Percentiles rank a stretch among this genome's conserved stretches.
Conservation (phyloP, 2,329 filamentous ascomycete species). For the Pyricularia sp. region DNA sequence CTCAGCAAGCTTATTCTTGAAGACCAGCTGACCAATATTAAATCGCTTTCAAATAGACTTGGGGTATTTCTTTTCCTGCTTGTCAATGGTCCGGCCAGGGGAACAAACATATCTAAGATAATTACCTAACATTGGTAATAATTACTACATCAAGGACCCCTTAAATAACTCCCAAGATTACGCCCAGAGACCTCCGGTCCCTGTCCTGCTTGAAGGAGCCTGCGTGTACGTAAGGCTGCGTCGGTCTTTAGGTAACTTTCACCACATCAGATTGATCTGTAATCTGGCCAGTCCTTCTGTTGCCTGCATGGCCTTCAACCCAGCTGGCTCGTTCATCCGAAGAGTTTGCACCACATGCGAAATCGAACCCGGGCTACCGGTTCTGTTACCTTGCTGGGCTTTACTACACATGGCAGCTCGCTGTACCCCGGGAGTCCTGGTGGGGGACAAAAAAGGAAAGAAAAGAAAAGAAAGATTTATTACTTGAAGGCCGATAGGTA, state of each 20-base stretch:
- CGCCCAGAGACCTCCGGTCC: background rate
- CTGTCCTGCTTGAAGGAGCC: background rate
- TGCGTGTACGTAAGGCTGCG: background rate
- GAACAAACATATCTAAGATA: no score
- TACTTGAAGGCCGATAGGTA: no score
- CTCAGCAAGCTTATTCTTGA: no score
- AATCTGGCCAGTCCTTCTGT: background rate
- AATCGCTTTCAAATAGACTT: no score
- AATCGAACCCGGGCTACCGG: background rate
- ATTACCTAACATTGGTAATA: background rate
- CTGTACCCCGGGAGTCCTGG: no score
- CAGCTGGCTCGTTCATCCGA: background rate
- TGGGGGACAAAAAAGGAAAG: no score
- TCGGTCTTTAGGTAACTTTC: background rate
- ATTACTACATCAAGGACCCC: background rate
- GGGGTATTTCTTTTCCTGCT: background rate
- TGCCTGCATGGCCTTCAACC: background rate
- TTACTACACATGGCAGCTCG: background rate
- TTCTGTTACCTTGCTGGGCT: background rate
- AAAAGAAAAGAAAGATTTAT: no score
- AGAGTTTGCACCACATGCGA: background rate
- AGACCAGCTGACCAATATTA: no score
- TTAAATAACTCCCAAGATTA: background rate
- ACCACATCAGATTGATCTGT: background rate
- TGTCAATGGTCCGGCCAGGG: background rate